These are phyloP conservation scores for Noccaea caerulescens DNA, from an alignment of 345 rosid species.

Conservation along the genomic window DNA sequence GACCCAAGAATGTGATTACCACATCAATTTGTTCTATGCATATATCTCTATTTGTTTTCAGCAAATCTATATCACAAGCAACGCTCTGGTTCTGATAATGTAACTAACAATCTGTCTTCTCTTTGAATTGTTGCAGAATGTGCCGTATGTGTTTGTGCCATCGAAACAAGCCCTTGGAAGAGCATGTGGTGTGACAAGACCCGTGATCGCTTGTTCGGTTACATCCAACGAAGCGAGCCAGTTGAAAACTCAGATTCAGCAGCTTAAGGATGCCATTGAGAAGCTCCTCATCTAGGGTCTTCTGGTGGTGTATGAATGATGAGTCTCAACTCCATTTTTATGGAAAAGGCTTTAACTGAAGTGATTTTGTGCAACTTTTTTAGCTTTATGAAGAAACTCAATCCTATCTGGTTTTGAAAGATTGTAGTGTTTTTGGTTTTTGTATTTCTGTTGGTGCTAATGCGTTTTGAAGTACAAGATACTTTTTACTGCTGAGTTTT, in stretches of 20 bases:
- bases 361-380: constrained; percentile 21
- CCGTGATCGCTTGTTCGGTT: constrained; percentile 89
- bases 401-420: background rate
- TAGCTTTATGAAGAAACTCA: background rate
- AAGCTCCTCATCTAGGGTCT: constrained; percentile 73
- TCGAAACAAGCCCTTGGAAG: constrained; percentile 93
- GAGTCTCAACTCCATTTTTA: constrained; percentile 57
- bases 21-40: background rate
- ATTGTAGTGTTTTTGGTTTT: constrained; percentile 15
- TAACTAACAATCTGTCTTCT: background rate
- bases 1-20: background rate
- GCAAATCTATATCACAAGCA: background rate
- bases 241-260: constrained; percentile 80
- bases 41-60: background rate
- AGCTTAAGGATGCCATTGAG: constrained; percentile 94
- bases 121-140: constrained; percentile 63
- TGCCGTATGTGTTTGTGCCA: constrained; percentile 94
- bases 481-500: too few species aligned
- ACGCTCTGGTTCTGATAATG: background rate
- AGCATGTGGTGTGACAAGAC: constrained; percentile 95
- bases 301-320: constrained; percentile 58
- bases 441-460: constrained; percentile 26
- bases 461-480: constrained; percentile 1
- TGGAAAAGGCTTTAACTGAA: constrained; percentile 47
- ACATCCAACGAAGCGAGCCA: constrained; percentile 90